A percentile compares a stretch with the other conserved stretches of the same genome.
These are phyloP conservation scores for Cicer yamashitae DNA, from an alignment of 306 rosid genomes.

Conservation along the genomic window DNA sequence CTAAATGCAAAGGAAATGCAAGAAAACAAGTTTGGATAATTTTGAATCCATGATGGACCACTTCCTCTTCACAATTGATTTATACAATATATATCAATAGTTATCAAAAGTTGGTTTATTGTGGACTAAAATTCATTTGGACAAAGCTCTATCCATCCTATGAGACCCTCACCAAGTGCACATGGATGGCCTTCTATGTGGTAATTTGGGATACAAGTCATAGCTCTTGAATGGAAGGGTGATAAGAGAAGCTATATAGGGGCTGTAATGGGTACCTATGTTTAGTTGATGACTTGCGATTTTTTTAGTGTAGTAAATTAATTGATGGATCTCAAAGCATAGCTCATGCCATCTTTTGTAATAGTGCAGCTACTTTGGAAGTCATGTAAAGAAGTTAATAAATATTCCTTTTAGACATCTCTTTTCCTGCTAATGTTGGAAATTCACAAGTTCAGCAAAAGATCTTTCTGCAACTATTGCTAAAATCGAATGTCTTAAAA, in stretches of 20 bases:
- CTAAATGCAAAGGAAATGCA: too few relatives aligned
- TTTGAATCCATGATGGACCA: too few relatives aligned
- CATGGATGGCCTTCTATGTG: background rate
- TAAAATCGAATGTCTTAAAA: too few relatives aligned
- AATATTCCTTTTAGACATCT: constrained; percentile 3
- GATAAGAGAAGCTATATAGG: background rate
- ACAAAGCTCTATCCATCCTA: background rate
- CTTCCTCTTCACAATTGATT: too few relatives aligned
- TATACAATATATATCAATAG: too few relatives aligned
- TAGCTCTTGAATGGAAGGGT: background rate
- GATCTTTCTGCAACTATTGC: too few relatives aligned
- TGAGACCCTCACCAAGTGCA: constrained; percentile 22
- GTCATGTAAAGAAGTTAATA: constrained; percentile 16
- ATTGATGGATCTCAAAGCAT: constrained; percentile 34
- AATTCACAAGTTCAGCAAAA: too few relatives aligned
- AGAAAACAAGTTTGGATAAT: too few relatives aligned
- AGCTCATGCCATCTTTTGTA: constrained; percentile 42
- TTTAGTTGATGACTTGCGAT: constrained; percentile 27
- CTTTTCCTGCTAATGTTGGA: background rate
- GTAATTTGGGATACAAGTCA: constrained; percentile 16
- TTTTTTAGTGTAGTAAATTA: constrained; percentile 25
- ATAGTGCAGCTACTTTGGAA: background rate
- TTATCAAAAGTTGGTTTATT: background rate
- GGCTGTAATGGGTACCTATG: constrained; percentile 1
- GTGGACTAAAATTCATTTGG: background rate